Evolutionary conservation across 202 grass and related monocot genomes (phyloP).

Genomic region (Saccharum hybrid): DNA sequence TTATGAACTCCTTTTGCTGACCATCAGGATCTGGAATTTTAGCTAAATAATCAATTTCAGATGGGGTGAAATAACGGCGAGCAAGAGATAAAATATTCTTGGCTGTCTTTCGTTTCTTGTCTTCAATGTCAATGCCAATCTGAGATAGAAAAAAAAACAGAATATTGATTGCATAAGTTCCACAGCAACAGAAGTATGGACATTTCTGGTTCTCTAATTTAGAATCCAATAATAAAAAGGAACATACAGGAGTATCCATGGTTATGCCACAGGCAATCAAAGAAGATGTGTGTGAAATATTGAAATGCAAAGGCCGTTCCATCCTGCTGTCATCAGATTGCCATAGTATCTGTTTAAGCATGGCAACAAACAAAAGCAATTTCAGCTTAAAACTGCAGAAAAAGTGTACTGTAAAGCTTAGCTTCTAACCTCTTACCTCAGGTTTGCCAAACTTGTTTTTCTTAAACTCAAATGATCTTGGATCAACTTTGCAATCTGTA

Average conservation of each 20-base stretch:
- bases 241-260: constrained; percentile 67
- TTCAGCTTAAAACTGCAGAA: constrained; percentile 6
- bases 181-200: constrained; percentile 25
- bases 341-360: constrained; percentile 72
- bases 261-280: constrained; percentile 88
- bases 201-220: constrained; percentile 12
- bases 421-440: constrained; percentile 64
- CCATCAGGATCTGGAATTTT: constrained; percentile 63
- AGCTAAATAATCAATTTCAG: constrained; percentile 75
- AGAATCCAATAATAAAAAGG: constrained; percentile 10
- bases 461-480: constrained; percentile 84
- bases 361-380: constrained; percentile 21
- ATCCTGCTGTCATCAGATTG: constrained; percentile 46
- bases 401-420: background rate
- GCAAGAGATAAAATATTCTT: constrained; percentile 74
- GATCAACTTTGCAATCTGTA: constrained; percentile 65
- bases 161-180: constrained; percentile 33
- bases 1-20: constrained; percentile 85
- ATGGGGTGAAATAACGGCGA: constrained; percentile 81
- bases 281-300: constrained; percentile 92
- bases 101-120: constrained; percentile 73
- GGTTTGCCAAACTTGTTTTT: constrained; percentile 94
- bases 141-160: constrained; percentile 36
- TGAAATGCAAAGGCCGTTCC: constrained; percentile 76
- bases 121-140: constrained; percentile 97